Evolutionary conservation across 768 basidiomycete genomes (phyloP), one percentile per base, ranked within the genome.

Genomic region (Tremella yokohamensis): DNA sequence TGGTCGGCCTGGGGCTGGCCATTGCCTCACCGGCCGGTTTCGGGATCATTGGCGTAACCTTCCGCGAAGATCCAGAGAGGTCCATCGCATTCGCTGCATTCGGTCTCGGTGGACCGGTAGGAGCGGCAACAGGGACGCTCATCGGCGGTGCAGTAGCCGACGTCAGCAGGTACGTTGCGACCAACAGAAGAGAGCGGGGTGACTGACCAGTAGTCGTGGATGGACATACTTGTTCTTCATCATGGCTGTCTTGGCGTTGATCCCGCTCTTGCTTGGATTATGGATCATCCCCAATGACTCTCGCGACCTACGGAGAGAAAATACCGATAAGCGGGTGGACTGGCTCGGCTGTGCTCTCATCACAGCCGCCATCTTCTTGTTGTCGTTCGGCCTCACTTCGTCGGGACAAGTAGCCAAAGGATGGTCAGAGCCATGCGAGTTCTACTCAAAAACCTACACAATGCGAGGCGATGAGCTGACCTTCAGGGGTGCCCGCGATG

Each of bases 61-160:
- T 64, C 38, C 49, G 55, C 12, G 34, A 66, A 22, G 63, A 67
- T 20, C 59, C 67, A n/a, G 80, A 83, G 0, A 83, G 90, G 11
- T 84, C 87, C 0, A 74, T 84, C 0, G 90, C 88, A 0, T 91
- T 93, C 61, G 83, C 90, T 0, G 85, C 86, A 0, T 91, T 90
- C 60, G 81, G 86, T 0, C 85, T 88, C 0, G 90, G 91, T 24
- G 87, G 85, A 1, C 89, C 90, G 0, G 67, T 92, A 3, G 90
- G 91, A 0, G 85, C 82, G 0, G 85, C 83, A 0, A 77, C 88
- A 7, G 89, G 90, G 0, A 80, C 79, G 34, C 77, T 84, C 0
- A 55, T 88, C 0, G 89, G 89, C 12, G 88, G 87, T 4, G 78
- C 84, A 2, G 73, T 89, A 18, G 85, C 84, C 0, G 82, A 87